Percentiles rank a stretch among this genome's conserved stretches.
These are phyloP conservation scores for Pyricularia sp. DNA, from an alignment of 2,329 filamentous ascomycete species.

Conservation along the genomic window DNA sequence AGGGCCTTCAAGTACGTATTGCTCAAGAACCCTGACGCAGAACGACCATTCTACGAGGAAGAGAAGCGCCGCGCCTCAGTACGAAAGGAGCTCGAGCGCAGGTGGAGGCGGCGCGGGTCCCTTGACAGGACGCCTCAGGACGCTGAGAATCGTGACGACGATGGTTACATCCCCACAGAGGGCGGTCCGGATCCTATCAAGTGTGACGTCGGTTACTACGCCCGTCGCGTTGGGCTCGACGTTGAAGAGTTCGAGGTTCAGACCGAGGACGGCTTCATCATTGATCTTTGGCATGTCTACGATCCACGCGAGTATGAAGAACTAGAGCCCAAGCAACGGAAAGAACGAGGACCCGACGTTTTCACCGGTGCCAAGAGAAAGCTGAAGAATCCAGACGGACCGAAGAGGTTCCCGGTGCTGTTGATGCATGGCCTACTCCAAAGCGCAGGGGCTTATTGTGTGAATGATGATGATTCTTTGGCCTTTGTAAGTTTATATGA, in stretches of 20 bases:
- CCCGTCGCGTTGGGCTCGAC: conserved; percentile 76
- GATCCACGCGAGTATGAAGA: conserved; percentile 65
- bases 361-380: conserved; percentile 40
- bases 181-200: conserved; percentile 71
- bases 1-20: conserved; percentile 44
- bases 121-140: conserved; percentile 32
- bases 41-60: conserved; percentile 63
- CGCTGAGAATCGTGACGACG: conserved; percentile 15
- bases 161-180: conserved; percentile 63
- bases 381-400: conserved; percentile 28
- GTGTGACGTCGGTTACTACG: conserved; percentile 79
- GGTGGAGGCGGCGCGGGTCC: conserved; percentile 47
- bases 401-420: conserved; percentile 70
- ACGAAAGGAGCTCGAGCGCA: conserved; percentile 46
- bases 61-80: conserved; percentile 51
- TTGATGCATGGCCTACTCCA: conserved; percentile 85
- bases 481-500: conserved; percentile 46
- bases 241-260: conserved; percentile 76
- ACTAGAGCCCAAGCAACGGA: conserved; percentile 35
- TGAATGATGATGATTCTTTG: conserved; percentile 80
- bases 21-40: conserved; percentile 47
- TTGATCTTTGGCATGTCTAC: conserved; percentile 83
- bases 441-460: conserved; percentile 79
- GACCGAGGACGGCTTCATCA: conserved; percentile 89
- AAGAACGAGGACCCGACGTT: conserved; percentile 48